Base-by-base conservation (phyloP, 495 filamentous ascomycete species). In the Bacidia gigantensis region DNA sequence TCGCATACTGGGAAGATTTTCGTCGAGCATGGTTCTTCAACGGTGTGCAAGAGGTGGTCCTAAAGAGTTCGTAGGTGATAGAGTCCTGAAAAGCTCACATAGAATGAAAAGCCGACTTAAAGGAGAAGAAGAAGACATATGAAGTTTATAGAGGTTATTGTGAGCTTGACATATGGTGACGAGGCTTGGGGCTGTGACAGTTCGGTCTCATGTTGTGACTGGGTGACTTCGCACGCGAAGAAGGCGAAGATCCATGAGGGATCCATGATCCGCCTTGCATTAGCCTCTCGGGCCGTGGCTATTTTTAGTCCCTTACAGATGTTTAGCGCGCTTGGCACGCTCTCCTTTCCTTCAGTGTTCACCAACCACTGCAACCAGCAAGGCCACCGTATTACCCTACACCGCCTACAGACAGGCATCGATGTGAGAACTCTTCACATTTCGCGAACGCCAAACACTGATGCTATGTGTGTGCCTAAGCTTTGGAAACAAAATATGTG, bases 21-120 rank as follows among this genome's bases (percentile, higher is more conserved):
- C 87, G 79, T 98, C 92, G 50, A 98, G 76, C 89, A 95, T 95
- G 3, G 60, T 74, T n/a, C n/a, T n/a, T n/a, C n/a, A n/a, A n/a
- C n/a, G n/a, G n/a, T n/a, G n/a, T n/a, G n/a, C n/a, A n/a, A n/a
- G n/a, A n/a, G n/a, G n/a, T n/a, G n/a, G 29, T 35, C 14, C 29
- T 14, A 35, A 35, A 35, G 29, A 7, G 14, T 35, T 35, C 14
- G 14, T 5, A 35, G 29, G 14, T 35, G 29, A 35, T 35, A 17
- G 20, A 44, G 5, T 7, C 7, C 41, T 44, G 41, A 44, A 35
- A 35, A 35, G 7, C 5, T 5, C 14, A 5, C 7, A 35, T 35
- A 17, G 17, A 17, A 9, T 44, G 7, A 44, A 7, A 35, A 14
- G 29, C n/a, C n/a, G n/a, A 39, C 32, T 39, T 39, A 39, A 10